phyloP scores from a whole-genome alignment of 2,329 filamentous ascomycete genomes.

The Mycosphaerella arachidis region DNA sequence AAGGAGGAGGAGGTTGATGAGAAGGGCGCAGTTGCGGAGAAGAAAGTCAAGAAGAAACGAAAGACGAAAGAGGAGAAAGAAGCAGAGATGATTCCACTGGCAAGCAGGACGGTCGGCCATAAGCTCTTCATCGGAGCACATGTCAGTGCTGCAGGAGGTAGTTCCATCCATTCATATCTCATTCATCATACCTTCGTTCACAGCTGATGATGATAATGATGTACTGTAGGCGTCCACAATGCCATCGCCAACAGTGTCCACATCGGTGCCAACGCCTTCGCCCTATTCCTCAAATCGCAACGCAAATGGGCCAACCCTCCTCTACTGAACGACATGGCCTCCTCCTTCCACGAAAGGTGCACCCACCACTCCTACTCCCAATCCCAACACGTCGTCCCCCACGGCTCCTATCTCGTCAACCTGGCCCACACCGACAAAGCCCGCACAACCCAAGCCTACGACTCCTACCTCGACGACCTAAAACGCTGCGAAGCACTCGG shows the following conservation, averaged over 20 bases:
- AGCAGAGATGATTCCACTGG: slow-evolving; percentile 59
- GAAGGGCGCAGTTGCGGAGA: slow-evolving; percentile 9
- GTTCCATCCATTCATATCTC: background rate
- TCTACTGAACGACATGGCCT: slow-evolving; percentile 61
- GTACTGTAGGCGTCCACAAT: slow-evolving; percentile 72
- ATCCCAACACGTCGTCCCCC: slow-evolving; percentile 72
- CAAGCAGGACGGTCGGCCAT: slow-evolving; percentile 63
- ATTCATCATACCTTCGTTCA: background rate
- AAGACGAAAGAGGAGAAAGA: slow-evolving; percentile 57
- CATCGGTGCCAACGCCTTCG: slow-evolving; percentile 77
- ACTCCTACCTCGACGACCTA: slow-evolving; percentile 81
- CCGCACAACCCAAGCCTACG: slow-evolving; percentile 82
- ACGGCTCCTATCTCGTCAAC: slow-evolving; percentile 95
- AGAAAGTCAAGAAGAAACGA: slow-evolving; percentile 39
- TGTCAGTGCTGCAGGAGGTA: slow-evolving; percentile 82
- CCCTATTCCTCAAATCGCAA: slow-evolving; percentile 92
- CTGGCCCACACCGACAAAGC: slow-evolving; percentile 75
- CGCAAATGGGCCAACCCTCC: slow-evolving; percentile 88
- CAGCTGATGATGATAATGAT: background rate
- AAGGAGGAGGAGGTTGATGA: slow-evolving; percentile 9
- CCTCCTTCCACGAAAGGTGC: slow-evolving; percentile 66
- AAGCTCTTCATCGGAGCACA: slow-evolving; percentile 89
- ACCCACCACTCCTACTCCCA: slow-evolving; percentile 67
- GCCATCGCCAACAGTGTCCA: slow-evolving; percentile 53
- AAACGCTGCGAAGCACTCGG: slow-evolving; percentile 78